Percentiles rank a stretch among this genome's conserved stretches.
Conservation (phyloP, 148 eudicot genomes). For the Arctostaphylos glauca region DNA sequence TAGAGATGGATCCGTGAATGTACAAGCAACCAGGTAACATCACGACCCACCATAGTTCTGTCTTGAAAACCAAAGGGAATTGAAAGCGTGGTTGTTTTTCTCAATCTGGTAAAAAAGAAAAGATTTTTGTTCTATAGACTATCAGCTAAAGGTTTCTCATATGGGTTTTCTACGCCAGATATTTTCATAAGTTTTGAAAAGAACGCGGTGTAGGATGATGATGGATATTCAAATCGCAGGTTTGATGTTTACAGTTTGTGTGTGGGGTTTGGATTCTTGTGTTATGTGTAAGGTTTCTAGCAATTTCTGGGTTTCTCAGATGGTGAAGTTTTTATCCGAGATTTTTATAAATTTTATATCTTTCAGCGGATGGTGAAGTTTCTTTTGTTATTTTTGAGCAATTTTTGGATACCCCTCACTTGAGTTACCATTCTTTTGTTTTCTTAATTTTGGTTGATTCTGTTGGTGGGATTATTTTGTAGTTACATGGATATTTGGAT, state of each 20-base stretch:
- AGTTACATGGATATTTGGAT: not conserved
- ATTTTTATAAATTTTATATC: not conserved
- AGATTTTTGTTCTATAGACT: not conserved
- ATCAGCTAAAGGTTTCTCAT: not conserved
- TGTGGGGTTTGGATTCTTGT: slow-evolving; percentile 25
- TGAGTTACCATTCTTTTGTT: not conserved
- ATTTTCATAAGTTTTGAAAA: slow-evolving; percentile 35
- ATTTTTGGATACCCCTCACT: not conserved
- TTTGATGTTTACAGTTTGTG: slow-evolving; percentile 25
- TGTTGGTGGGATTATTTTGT: not conserved
- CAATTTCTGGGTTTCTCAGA: slow-evolving; percentile 30
- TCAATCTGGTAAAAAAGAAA: not conserved
- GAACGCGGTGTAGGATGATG: slow-evolving; percentile 39
- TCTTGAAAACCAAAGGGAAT: not conserved
- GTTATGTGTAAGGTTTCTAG: slow-evolving; percentile 27
- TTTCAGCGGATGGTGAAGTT: not conserved
- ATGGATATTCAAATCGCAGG: slow-evolving; percentile 30
- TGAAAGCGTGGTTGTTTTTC: not conserved
- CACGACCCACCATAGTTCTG: slow-evolving; percentile 5
- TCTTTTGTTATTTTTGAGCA: not conserved
- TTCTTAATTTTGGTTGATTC: not conserved
- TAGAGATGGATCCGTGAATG: slow-evolving; percentile 15
- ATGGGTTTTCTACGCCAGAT: slow-evolving; percentile 22
- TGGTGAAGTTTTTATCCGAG: slow-evolving; percentile 9
- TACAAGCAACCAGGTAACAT: not conserved